A percentile compares a stretch with the other conserved stretches of the same genome.
Evolutionary conservation across 164 flowering plant genomes (phyloP).

Genomic region (Nymphaea thermarum): DNA sequence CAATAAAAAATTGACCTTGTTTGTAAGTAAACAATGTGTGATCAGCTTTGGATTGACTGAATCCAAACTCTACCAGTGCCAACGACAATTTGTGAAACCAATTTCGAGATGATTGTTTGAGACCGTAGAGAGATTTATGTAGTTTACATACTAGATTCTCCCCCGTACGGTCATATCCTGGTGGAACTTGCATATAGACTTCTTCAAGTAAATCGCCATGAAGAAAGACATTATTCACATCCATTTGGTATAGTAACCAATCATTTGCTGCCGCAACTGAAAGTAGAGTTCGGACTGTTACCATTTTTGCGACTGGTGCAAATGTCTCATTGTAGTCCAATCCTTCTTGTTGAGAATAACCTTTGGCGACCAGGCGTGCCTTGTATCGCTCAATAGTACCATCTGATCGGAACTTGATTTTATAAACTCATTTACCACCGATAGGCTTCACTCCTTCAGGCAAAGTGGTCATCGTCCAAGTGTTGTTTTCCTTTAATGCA

Average conservation of each 20-base stretch:
- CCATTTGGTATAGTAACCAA: background rate
- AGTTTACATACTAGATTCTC: background rate
- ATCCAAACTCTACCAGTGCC: background rate
- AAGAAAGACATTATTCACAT: background rate
- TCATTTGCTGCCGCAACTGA: background rate
- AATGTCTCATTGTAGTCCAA: conserved; percentile 2
- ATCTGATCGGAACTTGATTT: conserved; percentile 1
- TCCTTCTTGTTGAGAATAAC: background rate
- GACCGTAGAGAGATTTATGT: background rate
- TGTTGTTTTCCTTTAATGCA: background rate
- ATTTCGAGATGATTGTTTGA: background rate
- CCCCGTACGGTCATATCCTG: background rate
- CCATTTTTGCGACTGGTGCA: conserved; percentile 1
- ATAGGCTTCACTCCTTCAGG: background rate
- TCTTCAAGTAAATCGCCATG: conserved; percentile 5
- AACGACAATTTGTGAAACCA: conserved; percentile 1
- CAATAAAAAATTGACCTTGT: background rate
- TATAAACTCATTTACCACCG: background rate
- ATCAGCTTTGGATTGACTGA: background rate
- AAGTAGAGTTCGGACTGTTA: background rate
- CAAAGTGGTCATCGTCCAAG: background rate
- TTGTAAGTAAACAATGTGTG: background rate
- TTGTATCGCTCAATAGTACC: conserved; percentile 1
- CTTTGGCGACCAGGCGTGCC: background rate
- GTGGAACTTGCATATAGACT: conserved; percentile 2